Evolutionary conservation across 345 rosid genomes (phyloP), one percentile per base, ranked within the genome.

Genomic region (Cardiospermum halicacabum): DNA sequence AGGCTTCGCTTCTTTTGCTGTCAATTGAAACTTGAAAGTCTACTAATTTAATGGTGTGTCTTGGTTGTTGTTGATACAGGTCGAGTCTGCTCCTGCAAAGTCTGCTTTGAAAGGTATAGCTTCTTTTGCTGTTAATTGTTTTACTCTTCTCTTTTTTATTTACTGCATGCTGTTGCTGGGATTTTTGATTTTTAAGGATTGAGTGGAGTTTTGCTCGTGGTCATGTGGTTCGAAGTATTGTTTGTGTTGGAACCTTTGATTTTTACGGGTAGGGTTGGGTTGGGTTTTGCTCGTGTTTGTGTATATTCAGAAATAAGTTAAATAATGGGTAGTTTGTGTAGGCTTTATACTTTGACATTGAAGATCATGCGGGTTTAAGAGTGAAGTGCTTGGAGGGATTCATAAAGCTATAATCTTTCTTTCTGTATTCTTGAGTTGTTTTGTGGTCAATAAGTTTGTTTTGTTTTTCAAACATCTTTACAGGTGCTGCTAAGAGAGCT

Each of bases 401-500:
- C n/a, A n/a, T n/a, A n/a, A n/a, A n/a, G n/a, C n/a, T n/a, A n/a
- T 21, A 15, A 34, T 36, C 6, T 6, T 34, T 37, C 50, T 4
- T 34, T 4, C 39, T 34, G 1, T 3, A n/a, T 61, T 42, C 1
- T 10, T 24, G 50, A 31, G 3, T 1, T 2, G 12, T 26, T 42
- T 39, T 30, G 24, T 9, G 36, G 39, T 3, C 2, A 50, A 21
- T 11, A 10, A 1, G 1, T 2, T 2, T 2, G 51, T 53, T 49
- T 12, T 26, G 13, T 40, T 22, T 24, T 68, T 27, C 22, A 2
- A 12, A n/a, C n/a, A n/a, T 16, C 19, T 7, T 18, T 59, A 25
- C 30, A 88, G 97, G 83, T 36, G 26, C 6, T 36, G 26, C 6
- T 10, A 91, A 91, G 76, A 83, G 97, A 74, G 93, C 78, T 40